A percentile compares a stretch with the other conserved stretches of the same genome.
These are phyloP conservation scores for Colletotrichum sublineola DNA, from an alignment of 2,329 filamentous ascomycete genomes.

Conservation along the genomic window DNA sequence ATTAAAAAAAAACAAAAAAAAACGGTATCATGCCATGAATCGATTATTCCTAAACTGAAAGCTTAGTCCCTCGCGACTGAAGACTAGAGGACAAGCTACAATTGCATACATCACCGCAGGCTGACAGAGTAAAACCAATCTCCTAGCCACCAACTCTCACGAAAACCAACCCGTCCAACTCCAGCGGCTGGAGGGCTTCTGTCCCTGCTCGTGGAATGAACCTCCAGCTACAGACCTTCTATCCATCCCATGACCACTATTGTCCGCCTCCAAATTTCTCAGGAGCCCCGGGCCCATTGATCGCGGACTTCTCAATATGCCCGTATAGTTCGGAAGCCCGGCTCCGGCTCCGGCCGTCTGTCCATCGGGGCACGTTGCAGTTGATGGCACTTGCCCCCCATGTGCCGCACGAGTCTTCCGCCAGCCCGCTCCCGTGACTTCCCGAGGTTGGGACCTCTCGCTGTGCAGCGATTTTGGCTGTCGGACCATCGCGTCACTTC, in stretches of 20 bases:
- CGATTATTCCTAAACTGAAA: not conserved
- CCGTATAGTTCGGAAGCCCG: not conserved
- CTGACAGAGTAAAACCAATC: not conserved
- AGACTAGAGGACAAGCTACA: not conserved
- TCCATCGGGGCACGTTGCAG: conserved; percentile 36
- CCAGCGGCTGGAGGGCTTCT: conserved; percentile 28
- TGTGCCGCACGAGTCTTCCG: conserved; percentile 9
- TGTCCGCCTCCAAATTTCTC: conserved; percentile 5
- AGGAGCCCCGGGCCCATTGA: conserved; percentile 32
- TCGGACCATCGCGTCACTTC: conserved; percentile 17
- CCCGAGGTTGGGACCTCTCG: conserved; percentile 22
- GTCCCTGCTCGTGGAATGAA: conserved; percentile 13
- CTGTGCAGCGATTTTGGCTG: conserved; percentile 13
- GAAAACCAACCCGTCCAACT: conserved; percentile 39
- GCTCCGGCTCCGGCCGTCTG: not conserved
- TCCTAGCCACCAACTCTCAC: not conserved
- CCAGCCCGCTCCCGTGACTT: conserved; percentile 13
- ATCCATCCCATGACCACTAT: conserved; percentile 2
- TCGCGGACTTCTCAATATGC: conserved; percentile 29
- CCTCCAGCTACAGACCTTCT: conserved; percentile 12
- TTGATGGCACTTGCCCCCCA: conserved; percentile 20
- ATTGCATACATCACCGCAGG: not conserved
- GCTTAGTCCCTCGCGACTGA: not conserved
- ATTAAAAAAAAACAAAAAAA: conserved; percentile 11
- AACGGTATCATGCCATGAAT: not conserved